A percentile compares a stretch with the other conserved stretches of the same genome.
Evolutionary conservation across 129 eudicot species (phyloP).

Genomic region (Escallonia herrerae): DNA sequence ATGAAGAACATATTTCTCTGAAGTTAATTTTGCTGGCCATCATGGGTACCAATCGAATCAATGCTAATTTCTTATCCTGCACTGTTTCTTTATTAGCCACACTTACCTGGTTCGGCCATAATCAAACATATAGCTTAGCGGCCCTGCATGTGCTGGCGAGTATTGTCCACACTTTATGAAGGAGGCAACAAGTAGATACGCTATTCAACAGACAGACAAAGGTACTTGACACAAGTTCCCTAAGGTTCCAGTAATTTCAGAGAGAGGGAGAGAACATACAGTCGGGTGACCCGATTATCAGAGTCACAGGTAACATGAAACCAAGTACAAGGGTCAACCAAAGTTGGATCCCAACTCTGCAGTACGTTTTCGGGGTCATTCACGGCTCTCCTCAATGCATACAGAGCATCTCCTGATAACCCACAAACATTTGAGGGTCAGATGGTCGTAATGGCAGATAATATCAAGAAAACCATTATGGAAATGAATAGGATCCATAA

Average conservation of each 20-base stretch:
- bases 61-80: too few species aligned
- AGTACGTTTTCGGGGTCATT: conserved; percentile 33
- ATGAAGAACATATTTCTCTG: too few species aligned
- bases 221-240: too few species aligned
- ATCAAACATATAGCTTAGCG: too few species aligned
- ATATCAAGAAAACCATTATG: neutral
- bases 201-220: too few species aligned
- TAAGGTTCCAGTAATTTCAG: neutral
- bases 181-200: too few species aligned
- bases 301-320: conserved; percentile 58
- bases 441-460: neutral
- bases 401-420: conserved; percentile 51
- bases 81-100: too few species aligned
- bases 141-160: too few species aligned
- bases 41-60: too few species aligned
- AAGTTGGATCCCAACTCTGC: conserved; percentile 62
- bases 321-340: conserved; percentile 68
- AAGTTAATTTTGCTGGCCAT: too few species aligned
- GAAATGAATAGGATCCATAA: neutral
- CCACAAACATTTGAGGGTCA: neutral
- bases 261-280: conserved; percentile 23
- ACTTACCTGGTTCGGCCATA: too few species aligned
- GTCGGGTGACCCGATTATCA: conserved; percentile 47
- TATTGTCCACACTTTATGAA: too few species aligned
- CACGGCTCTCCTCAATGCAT: conserved; percentile 36